phyloP scores from a whole-genome alignment of 2,329 filamentous ascomycete species.

The Fusarium compactum region DNA sequence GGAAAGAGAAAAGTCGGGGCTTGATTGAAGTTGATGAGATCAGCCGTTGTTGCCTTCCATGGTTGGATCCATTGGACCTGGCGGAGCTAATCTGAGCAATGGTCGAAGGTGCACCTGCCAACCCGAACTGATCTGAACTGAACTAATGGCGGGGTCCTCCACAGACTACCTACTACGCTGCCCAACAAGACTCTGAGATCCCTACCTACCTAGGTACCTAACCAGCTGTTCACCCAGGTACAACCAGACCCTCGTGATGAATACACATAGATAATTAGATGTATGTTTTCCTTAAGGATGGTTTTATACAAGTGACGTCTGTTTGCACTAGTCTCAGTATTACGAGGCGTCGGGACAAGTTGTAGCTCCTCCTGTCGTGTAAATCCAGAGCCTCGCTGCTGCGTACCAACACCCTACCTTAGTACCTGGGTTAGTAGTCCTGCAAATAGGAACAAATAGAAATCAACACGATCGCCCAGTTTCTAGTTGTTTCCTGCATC shows the following conservation, averaged over 20 bases:
- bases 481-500: neutral
- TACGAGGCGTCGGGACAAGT: neutral
- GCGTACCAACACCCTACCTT: neutral
- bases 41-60: too few relatives aligned
- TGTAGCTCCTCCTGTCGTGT: neutral
- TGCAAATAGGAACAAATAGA: neutral
- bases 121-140: neutral
- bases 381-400: neutral
- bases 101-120: constrained; percentile 13
- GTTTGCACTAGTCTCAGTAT: neutral
- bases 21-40: constrained; percentile 24
- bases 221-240: neutral
- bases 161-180: neutral
- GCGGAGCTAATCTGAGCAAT: too few relatives aligned
- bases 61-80: too few relatives aligned
- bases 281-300: neutral
- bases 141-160: constrained; percentile 25
- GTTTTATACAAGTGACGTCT: neutral
- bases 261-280: neutral
- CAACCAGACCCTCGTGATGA: neutral
- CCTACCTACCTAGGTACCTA: neutral
- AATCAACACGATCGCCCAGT: neutral
- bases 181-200: neutral
- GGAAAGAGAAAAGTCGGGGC: constrained; percentile 8
- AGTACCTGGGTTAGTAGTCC: neutral